Evolutionary conservation across 2,329 filamentous ascomycete genomes (phyloP), one percentile per base, ranked within the genome.

Genomic region (Neophaeococcomyces aloes): DNA sequence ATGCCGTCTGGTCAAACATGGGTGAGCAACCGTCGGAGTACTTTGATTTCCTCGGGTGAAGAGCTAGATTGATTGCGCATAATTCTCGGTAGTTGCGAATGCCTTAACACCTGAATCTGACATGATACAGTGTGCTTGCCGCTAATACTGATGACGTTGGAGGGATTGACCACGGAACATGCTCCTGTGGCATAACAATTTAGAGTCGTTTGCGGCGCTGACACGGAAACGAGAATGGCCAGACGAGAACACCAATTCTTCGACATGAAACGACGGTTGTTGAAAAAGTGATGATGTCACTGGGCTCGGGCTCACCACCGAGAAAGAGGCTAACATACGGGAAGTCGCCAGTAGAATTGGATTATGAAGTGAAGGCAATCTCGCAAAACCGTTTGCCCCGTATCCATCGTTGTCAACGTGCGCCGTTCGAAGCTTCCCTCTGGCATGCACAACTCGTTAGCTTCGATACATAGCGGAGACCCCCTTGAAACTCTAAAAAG

Each of bases 241-340:
- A 72, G 71, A 49, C 74, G 67, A 0, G 59, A 45, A n/a, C n/a
- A n/a, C n/a, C n/a, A n/a, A n/a, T n/a, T n/a, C n/a, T n/a, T n/a
- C 61, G 0, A 65, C 65, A 0, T 74, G 74, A 57, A 78, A 77
- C 56, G 63, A 67, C 2, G 67, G 62, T n/a, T 1, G 69, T 71
- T 1, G 66, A 71, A 57, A 78, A 74, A 0, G 65, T 58, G 39
- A 78, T 61, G 50, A 78, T 71, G 53, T 79, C 74, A 1, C 74
- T 77, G 57, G 78, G 74, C 35, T 63, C 63, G 11, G 65, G 61
- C 5, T 53, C 50, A 29, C 59, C 57, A 2, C 74, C 63, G 14
- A 65, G 51, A 56, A 75, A 75, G 2, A 72, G 67, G 25, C 73
- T 54, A 3, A 63, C 71, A 3, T 74, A 56, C n/a, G n/a, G n/a